Evolutionary conservation across 305 asterid genomes (phyloP).

Genomic region (Caryopteris hybrid): DNA sequence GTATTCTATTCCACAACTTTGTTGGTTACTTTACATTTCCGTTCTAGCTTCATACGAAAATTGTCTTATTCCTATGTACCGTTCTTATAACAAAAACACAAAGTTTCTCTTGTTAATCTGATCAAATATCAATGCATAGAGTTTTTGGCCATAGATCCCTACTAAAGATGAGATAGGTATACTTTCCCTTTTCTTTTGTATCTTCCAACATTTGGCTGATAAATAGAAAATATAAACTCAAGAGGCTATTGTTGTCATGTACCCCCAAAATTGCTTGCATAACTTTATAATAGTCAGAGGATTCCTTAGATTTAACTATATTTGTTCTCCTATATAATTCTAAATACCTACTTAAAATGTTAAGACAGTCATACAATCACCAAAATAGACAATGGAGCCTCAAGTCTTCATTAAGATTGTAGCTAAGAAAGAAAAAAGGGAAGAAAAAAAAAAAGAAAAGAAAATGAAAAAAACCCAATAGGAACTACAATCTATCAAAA

Average conservation of each 20-base stretch:
- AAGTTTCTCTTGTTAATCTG: background rate
- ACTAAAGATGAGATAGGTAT: background rate
- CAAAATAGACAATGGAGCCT: background rate
- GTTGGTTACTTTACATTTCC: background rate
- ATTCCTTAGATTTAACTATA: background rate
- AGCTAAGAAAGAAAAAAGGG: no score
- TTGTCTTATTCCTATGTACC: background rate
- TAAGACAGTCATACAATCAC: background rate
- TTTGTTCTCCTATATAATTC: background rate
- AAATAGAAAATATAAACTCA: background rate
- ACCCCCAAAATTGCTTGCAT: background rate
- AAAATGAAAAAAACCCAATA: background rate
- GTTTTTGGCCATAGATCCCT: background rate
- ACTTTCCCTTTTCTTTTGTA: background rate
- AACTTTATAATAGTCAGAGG: background rate
- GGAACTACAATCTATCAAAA: background rate
- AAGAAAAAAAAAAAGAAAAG: no score
- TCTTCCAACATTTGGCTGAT: background rate
- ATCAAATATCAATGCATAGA: background rate
- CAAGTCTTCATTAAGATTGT: no score
- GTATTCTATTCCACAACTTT: background rate
- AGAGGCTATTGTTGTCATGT: background rate
- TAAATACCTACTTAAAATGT: background rate
- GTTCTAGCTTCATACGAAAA: background rate
- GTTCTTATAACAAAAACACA: background rate